phyloP scores from a whole-genome alignment of 805 yeast genomes.

The Metschnikowia shivogae region DNA sequence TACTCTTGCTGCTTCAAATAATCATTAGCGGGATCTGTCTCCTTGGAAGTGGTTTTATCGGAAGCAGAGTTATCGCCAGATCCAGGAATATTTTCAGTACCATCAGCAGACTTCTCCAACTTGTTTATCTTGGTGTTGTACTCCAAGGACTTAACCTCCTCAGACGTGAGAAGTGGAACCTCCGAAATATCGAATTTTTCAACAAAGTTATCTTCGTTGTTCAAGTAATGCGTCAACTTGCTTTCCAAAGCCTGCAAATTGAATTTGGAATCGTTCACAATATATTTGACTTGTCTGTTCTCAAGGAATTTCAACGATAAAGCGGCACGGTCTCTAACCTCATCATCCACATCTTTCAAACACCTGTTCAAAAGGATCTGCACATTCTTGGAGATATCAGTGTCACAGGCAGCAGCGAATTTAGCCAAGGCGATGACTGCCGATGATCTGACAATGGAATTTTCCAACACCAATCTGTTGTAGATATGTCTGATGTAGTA shows the following conservation, averaged over 20 bases:
- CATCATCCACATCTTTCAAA: constrained; percentile 86
- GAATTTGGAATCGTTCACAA: constrained; percentile 64
- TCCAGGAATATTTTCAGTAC: constrained; percentile 17
- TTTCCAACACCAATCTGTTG: constrained; percentile 93
- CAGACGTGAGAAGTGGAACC: constrained; percentile 63
- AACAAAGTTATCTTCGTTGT: constrained; percentile 44
- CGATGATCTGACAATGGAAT: constrained; percentile 91
- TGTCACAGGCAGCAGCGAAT: constrained; percentile 78
- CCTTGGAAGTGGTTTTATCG: constrained; percentile 19
- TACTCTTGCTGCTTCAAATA: constrained; percentile 57
- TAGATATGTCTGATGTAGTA: constrained; percentile 92
- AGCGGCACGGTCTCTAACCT: constrained; percentile 96
- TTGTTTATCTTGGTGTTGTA: constrained; percentile 48
- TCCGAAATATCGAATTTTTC: constrained; percentile 66
- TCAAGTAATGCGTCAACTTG: constrained; percentile 69
- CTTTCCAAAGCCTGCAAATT: constrained; percentile 76
- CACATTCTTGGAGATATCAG: constrained; percentile 62
- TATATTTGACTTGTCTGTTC: constrained; percentile 37
- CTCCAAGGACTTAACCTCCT: constrained; percentile 64
- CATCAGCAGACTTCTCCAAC: constrained; percentile 28
- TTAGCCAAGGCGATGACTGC: constrained; percentile 91
- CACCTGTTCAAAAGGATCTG: constrained; percentile 76
- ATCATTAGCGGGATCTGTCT: constrained; percentile 21
- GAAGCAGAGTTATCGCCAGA: constrained; percentile 4
- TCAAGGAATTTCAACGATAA: constrained; percentile 67